Evolutionary conservation across 495 filamentous ascomycete species (phyloP).

Genomic region (Hypoxylon lienhwacheense): DNA sequence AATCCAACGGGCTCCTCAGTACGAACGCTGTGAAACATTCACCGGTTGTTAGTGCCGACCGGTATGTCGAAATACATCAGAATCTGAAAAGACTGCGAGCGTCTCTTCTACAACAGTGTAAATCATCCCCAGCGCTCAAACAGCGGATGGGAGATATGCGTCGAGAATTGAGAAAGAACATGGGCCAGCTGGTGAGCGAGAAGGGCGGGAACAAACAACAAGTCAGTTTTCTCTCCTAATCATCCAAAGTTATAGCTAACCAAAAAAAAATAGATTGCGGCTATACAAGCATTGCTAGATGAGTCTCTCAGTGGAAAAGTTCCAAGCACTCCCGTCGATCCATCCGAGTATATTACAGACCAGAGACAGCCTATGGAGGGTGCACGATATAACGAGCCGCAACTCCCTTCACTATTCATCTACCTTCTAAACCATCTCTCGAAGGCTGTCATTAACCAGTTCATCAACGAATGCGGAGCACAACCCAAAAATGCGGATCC

Average conservation of each 20-base stretch:
- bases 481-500: slow-evolving; percentile 75
- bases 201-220: slow-evolving; percentile 63
- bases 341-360: slow-evolving; percentile 65
- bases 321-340: slow-evolving; percentile 61
- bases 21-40: background rate
- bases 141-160: slow-evolving; percentile 72
- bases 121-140: slow-evolving; percentile 55
- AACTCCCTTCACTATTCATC: slow-evolving; percentile 68
- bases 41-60: slow-evolving; percentile 43
- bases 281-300: slow-evolving; percentile 47
- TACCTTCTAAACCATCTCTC: slow-evolving; percentile 82
- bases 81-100: slow-evolving; percentile 72
- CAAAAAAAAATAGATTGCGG: slow-evolving; percentile 42
- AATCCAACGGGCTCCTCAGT: slow-evolving; percentile 7
- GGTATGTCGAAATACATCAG: slow-evolving; percentile 70
- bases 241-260: slow-evolving; percentile 8
- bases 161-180: slow-evolving; percentile 66
- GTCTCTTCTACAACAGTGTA: slow-evolving; percentile 55
- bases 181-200: slow-evolving; percentile 72
- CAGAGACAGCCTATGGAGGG: slow-evolving; percentile 57
- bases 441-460: slow-evolving; percentile 75
- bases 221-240: slow-evolving; percentile 43
- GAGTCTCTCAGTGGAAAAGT: slow-evolving; percentile 48
- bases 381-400: slow-evolving; percentile 55
- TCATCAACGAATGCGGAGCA: slow-evolving; percentile 71